Conservation (phyloP, 148 eudicot species). For the Diospyros lotus region DNA sequence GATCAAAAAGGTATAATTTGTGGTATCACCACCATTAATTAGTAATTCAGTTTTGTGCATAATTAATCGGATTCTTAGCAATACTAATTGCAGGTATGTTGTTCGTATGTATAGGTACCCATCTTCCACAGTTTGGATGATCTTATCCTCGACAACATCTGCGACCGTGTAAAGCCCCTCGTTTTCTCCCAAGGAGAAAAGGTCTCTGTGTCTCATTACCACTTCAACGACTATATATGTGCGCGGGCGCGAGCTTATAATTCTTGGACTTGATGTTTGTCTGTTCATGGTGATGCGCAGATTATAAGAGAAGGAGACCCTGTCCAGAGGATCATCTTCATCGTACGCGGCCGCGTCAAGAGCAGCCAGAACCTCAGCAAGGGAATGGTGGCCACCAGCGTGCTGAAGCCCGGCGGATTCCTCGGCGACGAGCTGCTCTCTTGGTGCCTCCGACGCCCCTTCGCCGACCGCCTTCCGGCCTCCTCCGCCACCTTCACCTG, state of each 20-base stretch:
- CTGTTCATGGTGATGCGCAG: constrained; percentile 10
- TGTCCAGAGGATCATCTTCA: constrained; percentile 32
- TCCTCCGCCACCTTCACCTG: constrained; percentile 34
- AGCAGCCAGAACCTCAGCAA: constrained; percentile 30
- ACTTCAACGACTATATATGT: too few species aligned
- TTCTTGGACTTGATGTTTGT: background rate
- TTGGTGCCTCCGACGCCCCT: constrained; percentile 39
- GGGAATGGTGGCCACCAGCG: constrained; percentile 23
- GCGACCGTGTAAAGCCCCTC: constrained; percentile 39
- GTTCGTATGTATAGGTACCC: constrained; percentile 27
- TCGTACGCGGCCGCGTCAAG: constrained; percentile 27
- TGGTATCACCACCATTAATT: too few species aligned
- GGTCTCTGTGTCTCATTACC: constrained; percentile 8
- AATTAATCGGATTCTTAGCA: too few species aligned
- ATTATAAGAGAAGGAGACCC: constrained; percentile 47
- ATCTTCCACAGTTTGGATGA: constrained; percentile 36
- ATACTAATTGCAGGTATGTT: too few species aligned
- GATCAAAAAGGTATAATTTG: constrained; percentile 23
- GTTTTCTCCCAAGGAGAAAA: constrained; percentile 34
- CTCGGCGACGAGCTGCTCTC: constrained; percentile 37
- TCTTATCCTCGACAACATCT: constrained; percentile 44
- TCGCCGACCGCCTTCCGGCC: constrained; percentile 27
- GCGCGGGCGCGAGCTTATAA: too few species aligned
- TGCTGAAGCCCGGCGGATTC: constrained; percentile 29
- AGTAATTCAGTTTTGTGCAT: too few species aligned